Conservation (phyloP, 1,284 basidiomycete species). For the Chalciporus piperatoides region DNA sequence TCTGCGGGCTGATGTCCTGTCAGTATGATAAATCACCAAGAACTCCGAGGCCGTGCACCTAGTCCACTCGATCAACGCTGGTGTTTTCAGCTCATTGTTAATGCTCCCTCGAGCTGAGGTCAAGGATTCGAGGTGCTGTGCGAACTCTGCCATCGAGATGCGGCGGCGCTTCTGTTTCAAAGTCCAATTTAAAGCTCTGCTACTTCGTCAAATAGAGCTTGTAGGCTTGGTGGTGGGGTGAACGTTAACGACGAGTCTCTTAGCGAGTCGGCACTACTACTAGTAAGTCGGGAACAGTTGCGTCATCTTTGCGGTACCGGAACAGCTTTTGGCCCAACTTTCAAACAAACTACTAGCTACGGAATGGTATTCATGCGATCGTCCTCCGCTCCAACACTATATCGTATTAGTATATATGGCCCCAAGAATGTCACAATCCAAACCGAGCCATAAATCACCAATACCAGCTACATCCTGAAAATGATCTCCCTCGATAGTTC, state of each 20-base stretch:
- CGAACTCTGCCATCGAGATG: constrained; percentile 23
- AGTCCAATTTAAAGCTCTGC: background rate
- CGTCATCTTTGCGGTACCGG: no score
- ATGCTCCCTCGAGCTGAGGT: constrained; percentile 12
- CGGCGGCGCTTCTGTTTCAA: background rate
- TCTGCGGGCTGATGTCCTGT: constrained; percentile 20
- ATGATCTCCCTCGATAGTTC: constrained; percentile 38
- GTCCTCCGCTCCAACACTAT: background rate
- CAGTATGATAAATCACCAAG: constrained; percentile 15
- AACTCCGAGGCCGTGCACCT: constrained; percentile 18
- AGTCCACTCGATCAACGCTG: constrained; percentile 23
- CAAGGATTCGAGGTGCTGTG: constrained; percentile 24
- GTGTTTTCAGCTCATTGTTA: constrained; percentile 14
- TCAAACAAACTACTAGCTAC: no score
- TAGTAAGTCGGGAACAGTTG: no score
- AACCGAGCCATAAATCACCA: background rate
- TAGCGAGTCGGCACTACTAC: no score
- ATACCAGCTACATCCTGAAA: constrained; percentile 26
- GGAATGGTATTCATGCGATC: background rate
- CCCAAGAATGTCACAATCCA: background rate
- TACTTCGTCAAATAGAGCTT: background rate
- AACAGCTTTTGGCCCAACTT: no score
- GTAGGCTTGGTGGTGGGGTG: background rate
- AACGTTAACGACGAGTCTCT: background rate
- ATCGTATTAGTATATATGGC: no score